Conservation (phyloP, 768 basidiomycete genomes). For the Pleurotus eryngii region DNA sequence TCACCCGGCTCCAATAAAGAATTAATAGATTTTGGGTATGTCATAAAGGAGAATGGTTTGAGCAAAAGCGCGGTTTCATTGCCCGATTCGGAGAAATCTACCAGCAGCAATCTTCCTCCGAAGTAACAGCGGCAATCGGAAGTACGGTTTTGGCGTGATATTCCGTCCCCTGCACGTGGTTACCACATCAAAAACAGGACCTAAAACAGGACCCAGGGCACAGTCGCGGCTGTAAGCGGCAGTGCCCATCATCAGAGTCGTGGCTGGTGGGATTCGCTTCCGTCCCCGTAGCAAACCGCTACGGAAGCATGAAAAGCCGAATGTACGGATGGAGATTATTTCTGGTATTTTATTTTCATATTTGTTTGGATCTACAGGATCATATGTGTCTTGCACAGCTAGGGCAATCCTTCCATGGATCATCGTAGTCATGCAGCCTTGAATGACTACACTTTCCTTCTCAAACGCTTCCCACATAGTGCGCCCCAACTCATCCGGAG, state of each 20-base stretch:
- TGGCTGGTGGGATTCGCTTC: neutral
- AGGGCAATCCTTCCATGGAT: neutral
- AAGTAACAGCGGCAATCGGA: conserved; percentile 2
- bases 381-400: conserved; percentile 5
- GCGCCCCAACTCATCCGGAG: neutral
- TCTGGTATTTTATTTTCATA: neutral
- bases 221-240: neutral
- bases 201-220: neutral
- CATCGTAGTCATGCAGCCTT: neutral
- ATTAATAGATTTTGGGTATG: neutral
- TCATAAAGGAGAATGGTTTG: conserved; percentile 5
- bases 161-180: conserved; percentile 4
- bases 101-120: conserved; percentile 7
- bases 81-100: conserved; percentile 2
- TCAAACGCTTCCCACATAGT: neutral
- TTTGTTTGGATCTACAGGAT: conserved; percentile 3
- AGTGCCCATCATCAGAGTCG: conserved; percentile 1
- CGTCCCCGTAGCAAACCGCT: conserved; percentile 1
- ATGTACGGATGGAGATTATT: neutral
- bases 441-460: neutral
- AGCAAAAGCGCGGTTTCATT: neutral
- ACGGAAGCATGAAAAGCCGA: conserved; percentile 1
- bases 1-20: neutral
- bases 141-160: neutral
- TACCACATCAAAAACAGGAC: neutral